phyloP scores from a whole-genome alignment of 2,329 filamentous ascomycete species.

The Ophiostoma quercus region DNA sequence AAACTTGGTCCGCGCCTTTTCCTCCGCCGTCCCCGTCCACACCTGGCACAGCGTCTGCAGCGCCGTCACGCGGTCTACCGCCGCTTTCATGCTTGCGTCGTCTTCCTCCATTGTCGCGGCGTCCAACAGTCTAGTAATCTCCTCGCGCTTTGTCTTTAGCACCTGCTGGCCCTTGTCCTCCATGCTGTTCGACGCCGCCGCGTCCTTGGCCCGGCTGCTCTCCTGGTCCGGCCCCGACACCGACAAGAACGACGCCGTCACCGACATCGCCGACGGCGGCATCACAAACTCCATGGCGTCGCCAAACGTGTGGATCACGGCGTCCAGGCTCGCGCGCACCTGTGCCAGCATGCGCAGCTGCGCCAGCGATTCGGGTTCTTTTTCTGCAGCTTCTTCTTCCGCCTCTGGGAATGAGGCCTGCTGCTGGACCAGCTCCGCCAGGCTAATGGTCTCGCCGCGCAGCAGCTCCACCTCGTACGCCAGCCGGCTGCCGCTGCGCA shows the following conservation, averaged over 20 bases:
- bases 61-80: conserved; percentile 67
- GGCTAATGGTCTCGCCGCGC: conserved; percentile 76
- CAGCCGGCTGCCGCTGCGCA: conserved; percentile 79
- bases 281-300: conserved; percentile 94
- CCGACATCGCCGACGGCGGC: conserved; percentile 78
- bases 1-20: conserved; percentile 75
- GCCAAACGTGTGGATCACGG: conserved; percentile 85
- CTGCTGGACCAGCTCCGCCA: conserved; percentile 64
- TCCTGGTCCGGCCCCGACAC: conserved; percentile 79
- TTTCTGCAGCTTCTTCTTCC: neutral
- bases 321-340: conserved; percentile 78
- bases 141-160: conserved; percentile 62
- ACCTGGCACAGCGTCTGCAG: conserved; percentile 71
- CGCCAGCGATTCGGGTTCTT: conserved; percentile 63
- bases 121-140: conserved; percentile 62
- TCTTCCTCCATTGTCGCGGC: neutral
- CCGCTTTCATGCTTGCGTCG: conserved; percentile 49
- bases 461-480: conserved; percentile 93
- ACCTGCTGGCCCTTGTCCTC: conserved; percentile 85
- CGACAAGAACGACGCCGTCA: conserved; percentile 80
- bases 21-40: conserved; percentile 94
- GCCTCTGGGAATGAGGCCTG: conserved; percentile 56
- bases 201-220: conserved; percentile 27
- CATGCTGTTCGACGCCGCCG: conserved; percentile 36
- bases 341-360: conserved; percentile 77